These are phyloP conservation scores for Wilcoxina mikolae DNA, from an alignment of 495 filamentous ascomycete species.

Conservation along the genomic window DNA sequence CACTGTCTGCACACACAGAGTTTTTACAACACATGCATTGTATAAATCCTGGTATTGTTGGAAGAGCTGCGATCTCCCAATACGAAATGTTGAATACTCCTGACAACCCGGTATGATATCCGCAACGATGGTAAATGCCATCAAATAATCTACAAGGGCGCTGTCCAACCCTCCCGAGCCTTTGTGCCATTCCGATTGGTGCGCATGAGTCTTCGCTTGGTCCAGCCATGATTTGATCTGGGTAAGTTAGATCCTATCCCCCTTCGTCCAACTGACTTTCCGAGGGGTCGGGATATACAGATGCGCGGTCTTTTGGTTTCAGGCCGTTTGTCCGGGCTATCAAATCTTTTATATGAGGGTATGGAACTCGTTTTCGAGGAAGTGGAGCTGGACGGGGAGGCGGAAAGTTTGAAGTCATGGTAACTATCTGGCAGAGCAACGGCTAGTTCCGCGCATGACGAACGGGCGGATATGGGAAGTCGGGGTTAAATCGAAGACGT, in stretches of 20 bases:
- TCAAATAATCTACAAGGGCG: constrained; percentile 64
- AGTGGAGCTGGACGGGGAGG: constrained; percentile 14
- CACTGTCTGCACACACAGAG: background rate
- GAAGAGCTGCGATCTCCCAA: constrained; percentile 14
- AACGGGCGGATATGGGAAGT: background rate
- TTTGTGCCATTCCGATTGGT: constrained; percentile 20
- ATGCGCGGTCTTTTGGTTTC: constrained; percentile 13
- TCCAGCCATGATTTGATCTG: constrained; percentile 28
- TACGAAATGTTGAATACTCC: constrained; percentile 41
- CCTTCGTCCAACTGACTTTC: too few relatives aligned
- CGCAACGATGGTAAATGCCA: constrained; percentile 59
- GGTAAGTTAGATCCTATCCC: background rate
- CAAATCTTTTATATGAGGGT: constrained; percentile 64
- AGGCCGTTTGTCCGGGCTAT: constrained; percentile 31
- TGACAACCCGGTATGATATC: constrained; percentile 59
- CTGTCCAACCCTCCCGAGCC: constrained; percentile 35
- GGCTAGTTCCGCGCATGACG: constrained; percentile 4
- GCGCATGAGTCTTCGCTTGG: constrained; percentile 19
- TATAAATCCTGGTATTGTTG: background rate
- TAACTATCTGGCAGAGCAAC: background rate
- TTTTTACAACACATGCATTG: background rate
- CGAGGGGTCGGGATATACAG: constrained; percentile 13
- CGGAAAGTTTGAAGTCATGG: constrained; percentile 21
- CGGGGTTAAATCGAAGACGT: too few relatives aligned
- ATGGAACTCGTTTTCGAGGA: constrained; percentile 21